Base-by-base conservation (phyloP, 257 asterid genomes). In the Voacanga thouarsii region DNA sequence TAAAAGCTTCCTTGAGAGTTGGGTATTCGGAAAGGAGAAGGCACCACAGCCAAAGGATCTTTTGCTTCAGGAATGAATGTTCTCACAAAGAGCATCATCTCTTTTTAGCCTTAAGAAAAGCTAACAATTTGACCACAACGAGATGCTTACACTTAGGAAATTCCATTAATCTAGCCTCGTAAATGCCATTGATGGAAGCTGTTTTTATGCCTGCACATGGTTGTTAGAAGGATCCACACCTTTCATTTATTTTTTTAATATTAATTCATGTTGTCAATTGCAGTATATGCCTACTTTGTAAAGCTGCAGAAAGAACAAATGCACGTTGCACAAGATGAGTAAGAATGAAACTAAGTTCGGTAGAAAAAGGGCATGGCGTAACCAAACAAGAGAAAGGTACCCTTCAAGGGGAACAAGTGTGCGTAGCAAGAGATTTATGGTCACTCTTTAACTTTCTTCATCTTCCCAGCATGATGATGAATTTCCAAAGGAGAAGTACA, bases 61-160 rank as follows among this genome's bases (percentile, higher is more conserved):
- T 49, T 49, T 4, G 55, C 55, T 49, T 11, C 15, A 49, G 55
- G 55, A 8, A 44, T 8, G 47, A 70, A 71, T 60, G 77, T 30
- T 72, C 53, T 19, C 1, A 60, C 8, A 74, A 53, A 5, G 21
- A 33, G 37, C 37, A 33, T 33, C 44, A 21, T 30, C 59, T 49
- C 65, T 79, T 79, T 79, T 79, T 78, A 72, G 82, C 82, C 82
- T 72, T 71, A 61, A 24, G 53, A 72, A 79, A 68, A 28, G 77
- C 65, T 4, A 63, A 19, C 47, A 37, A 37, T 7, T 56, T 45
- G 14, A 43, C 14, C 24, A 10, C 44, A 43, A 44, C 59, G 65
- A 71, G 61, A 57, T 59, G 56, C 10, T 18, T 33, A 33, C 37
- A 33, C 37, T 33, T 33, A 33, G 37, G 2, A 33, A 33, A 33